phyloP scores from a whole-genome alignment of 345 rosid species.

The Kandelia obovata region DNA sequence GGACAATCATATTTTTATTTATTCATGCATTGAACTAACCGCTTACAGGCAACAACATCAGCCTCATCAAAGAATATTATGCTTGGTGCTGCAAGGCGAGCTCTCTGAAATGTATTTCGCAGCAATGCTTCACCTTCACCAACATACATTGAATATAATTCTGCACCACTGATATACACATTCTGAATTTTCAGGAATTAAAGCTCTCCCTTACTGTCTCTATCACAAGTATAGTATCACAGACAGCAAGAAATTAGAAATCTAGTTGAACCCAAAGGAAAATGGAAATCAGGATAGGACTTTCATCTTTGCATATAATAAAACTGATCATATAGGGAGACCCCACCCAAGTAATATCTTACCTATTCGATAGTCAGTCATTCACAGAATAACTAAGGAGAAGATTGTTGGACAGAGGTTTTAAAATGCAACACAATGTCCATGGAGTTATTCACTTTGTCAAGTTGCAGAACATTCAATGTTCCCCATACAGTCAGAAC shows the following conservation, averaged over 20 bases:
- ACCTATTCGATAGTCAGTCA: too few species aligned
- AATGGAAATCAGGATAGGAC: background rate
- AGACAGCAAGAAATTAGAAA: background rate
- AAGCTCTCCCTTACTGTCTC: background rate
- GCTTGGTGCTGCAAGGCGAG: conserved; percentile 91
- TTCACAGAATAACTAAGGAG: too few species aligned
- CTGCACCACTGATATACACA: conserved; percentile 66
- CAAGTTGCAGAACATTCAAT: too few species aligned
- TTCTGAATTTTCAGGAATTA: conserved; percentile 10
- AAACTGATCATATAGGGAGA: background rate
- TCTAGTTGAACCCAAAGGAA: background rate
- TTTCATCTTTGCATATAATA: background rate
- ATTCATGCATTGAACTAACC: conserved; percentile 36
- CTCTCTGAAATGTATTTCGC: conserved; percentile 82
- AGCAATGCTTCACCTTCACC: conserved; percentile 97
- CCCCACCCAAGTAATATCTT: too few species aligned
- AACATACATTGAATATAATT: conserved; percentile 92
- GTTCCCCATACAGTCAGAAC: too few species aligned
- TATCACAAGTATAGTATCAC: background rate
- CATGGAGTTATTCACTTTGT: too few species aligned
- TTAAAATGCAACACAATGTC: too few species aligned
- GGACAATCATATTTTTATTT: background rate
- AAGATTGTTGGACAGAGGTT: too few species aligned
- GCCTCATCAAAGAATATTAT: conserved; percentile 94
- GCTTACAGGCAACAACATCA: conserved; percentile 77